Percentiles rank a stretch among this genome's conserved stretches.
Conservation (phyloP, 208 protist species). For the Herpetomonas samuelpessoai region DNA sequence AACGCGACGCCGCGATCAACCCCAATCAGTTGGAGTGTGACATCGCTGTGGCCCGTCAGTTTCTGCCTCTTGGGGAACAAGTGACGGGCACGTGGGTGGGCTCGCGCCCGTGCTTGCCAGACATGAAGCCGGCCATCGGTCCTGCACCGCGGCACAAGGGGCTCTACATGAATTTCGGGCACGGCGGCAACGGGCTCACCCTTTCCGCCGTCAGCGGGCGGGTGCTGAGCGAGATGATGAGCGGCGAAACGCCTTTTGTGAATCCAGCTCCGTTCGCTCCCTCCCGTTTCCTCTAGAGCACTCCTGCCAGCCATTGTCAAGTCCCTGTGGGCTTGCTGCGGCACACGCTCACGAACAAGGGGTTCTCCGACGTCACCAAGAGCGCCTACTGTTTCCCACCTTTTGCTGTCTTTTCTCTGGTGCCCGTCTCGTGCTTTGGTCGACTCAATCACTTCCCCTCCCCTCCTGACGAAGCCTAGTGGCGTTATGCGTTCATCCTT, state of each 20-base stretch:
- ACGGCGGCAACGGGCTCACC: constrained; percentile 21
- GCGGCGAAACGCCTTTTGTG: constrained; percentile 20
- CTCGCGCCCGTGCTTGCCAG: constrained; percentile 19
- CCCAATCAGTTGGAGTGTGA: constrained; percentile 13
- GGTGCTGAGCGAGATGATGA: constrained; percentile 20
- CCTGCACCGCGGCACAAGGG: constrained; percentile 13
- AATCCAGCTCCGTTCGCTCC: constrained; percentile 23
- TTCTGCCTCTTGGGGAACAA: constrained; percentile 14
- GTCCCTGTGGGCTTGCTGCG: background rate
- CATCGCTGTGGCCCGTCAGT: constrained; percentile 10
- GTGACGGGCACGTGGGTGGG: constrained; percentile 17
- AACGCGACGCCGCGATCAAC: constrained; percentile 10
- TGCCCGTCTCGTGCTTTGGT: too few species aligned
- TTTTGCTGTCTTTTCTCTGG: too few species aligned
- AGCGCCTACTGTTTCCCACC: too few species aligned
- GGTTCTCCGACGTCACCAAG: too few species aligned
- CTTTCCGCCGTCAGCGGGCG: constrained; percentile 18
- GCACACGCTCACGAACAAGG: too few species aligned
- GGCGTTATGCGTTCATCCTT: background rate
- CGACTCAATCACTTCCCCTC: too few species aligned
- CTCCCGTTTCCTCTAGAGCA: constrained; percentile 8
- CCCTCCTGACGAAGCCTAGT: too few species aligned
- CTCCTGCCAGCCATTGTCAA: background rate
- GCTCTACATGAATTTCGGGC: constrained; percentile 24
- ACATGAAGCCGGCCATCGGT: constrained; percentile 32